Conservation (phyloP, 768 basidiomycete species). For the Paxillus rubicundulus region DNA sequence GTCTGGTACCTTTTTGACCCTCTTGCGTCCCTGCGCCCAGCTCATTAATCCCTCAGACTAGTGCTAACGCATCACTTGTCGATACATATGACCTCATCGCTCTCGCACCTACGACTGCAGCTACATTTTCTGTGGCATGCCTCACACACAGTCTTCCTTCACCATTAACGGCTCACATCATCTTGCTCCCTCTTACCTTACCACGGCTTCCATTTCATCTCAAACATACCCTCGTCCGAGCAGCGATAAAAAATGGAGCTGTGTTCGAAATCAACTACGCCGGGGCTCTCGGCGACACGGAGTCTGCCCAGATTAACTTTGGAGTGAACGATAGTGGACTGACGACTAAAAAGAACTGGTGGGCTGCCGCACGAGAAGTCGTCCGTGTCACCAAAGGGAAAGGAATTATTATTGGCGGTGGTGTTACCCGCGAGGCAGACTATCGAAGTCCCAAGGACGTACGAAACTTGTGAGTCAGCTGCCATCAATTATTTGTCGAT, state of each 20-base stretch:
- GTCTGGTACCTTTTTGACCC: conserved; percentile 49
- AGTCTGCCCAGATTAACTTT: conserved; percentile 41
- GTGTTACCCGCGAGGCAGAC: conserved; percentile 58
- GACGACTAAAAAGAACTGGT: conserved; percentile 75
- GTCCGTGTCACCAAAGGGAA: conserved; percentile 79
- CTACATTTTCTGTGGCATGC: conserved; percentile 76
- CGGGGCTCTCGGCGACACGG: conserved; percentile 65
- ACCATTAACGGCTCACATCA: conserved; percentile 74
- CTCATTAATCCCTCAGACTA: conserved; percentile 46
- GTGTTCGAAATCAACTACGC: conserved; percentile 82
- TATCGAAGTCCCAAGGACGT: conserved; percentile 71
- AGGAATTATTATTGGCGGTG: conserved; percentile 69
- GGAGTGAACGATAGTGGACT: conserved; percentile 53
- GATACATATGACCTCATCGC: conserved; percentile 74
- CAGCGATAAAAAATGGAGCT: conserved; percentile 77
- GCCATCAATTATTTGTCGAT: background rate
- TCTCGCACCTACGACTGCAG: conserved; percentile 67
- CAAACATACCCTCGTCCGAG: conserved; percentile 80
- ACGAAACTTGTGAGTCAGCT: conserved; percentile 61
- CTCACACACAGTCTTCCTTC: conserved; percentile 77
- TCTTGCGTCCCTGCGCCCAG: background rate
- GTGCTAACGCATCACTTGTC: conserved; percentile 61
- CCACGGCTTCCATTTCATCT: conserved; percentile 78
- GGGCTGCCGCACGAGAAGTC: conserved; percentile 76
- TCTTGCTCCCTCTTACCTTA: conserved; percentile 72